A percentile compares a stretch with the other conserved stretches of the same genome.
Conservation (phyloP, 192 early-diverging fungal species). For the Chytriomyces hyalinus region DNA sequence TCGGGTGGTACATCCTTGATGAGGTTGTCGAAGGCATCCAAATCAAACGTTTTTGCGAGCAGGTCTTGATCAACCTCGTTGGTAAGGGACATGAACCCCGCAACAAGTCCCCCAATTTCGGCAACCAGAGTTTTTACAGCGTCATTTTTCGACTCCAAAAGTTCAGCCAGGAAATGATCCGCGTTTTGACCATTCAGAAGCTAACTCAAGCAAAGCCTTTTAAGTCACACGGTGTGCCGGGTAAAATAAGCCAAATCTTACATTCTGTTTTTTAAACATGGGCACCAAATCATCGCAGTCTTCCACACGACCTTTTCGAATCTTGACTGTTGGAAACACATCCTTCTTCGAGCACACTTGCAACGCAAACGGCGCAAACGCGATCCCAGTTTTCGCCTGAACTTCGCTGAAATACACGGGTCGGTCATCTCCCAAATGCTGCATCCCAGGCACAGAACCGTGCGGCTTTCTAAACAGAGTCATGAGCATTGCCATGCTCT, state of each 20-base stretch:
- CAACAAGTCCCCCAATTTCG: constrained; percentile 53
- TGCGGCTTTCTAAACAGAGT: constrained; percentile 1
- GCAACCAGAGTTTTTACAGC: constrained; percentile 52
- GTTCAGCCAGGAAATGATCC: constrained; percentile 53
- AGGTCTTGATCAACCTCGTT: constrained; percentile 48
- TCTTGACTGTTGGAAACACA: constrained; percentile 47
- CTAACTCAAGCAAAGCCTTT: constrained; percentile 20
- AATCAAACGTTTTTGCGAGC: constrained; percentile 48
- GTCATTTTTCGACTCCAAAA: constrained; percentile 49
- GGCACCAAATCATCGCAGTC: constrained; percentile 66
- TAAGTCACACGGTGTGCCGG: background rate
- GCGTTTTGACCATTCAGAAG: constrained; percentile 38
- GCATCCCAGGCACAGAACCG: background rate
- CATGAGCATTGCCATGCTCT: constrained; percentile 4
- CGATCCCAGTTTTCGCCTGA: constrained; percentile 25
- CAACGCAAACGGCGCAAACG: constrained; percentile 38
- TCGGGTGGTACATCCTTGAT: constrained; percentile 50
- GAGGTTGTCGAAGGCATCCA: constrained; percentile 55
- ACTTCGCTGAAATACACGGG: constrained; percentile 50
- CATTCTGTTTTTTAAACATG: constrained; percentile 56
- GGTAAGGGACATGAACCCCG: constrained; percentile 60
- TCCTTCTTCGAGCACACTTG: constrained; percentile 51
- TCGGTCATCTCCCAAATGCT: constrained; percentile 8
- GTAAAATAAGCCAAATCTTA: constrained; percentile 7
- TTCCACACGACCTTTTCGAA: constrained; percentile 57